Percentiles rank a stretch among this genome's conserved stretches.
Evolutionary conservation across 1,139 yeast genomes (phyloP).

Genomic region (Petasospora rhodanensis): DNA sequence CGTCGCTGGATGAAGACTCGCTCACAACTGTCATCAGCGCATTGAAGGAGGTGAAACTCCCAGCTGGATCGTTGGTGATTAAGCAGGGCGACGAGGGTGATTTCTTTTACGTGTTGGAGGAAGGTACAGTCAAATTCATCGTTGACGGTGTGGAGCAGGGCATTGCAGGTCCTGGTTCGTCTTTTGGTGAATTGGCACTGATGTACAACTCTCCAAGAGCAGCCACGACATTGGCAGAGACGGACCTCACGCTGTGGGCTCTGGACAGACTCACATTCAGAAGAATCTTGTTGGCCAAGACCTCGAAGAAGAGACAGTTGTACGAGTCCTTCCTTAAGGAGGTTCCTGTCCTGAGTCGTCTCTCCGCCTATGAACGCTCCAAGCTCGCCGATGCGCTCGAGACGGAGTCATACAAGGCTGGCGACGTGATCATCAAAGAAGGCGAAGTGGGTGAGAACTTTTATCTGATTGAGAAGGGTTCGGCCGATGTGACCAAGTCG

Average conservation of each 20-base stretch:
- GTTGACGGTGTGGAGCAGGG: conserved; percentile 73
- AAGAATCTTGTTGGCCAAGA: conserved; percentile 83
- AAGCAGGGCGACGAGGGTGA: conserved; percentile 97
- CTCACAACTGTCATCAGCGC: conserved; percentile 78
- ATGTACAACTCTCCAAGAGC: conserved; percentile 99
- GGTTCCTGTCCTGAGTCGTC: conserved; percentile 69
- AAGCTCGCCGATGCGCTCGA: conserved; percentile 93
- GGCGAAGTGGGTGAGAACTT: conserved; percentile 93
- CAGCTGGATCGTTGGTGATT: conserved; percentile 64
- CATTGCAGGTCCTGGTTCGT: conserved; percentile 76
- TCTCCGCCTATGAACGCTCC: conserved; percentile 80
- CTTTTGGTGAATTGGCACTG: conserved; percentile 94
- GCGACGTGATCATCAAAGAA: conserved; percentile 73
- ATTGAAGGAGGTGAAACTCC: conserved; percentile 62
- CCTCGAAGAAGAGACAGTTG: conserved; percentile 84
- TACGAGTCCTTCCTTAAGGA: conserved; percentile 87
- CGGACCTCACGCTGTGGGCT: conserved; percentile 80
- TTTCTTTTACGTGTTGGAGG: conserved; percentile 83
- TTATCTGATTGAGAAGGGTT: conserved; percentile 84
- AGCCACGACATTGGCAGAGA: conserved; percentile 80
- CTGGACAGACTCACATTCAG: conserved; percentile 91
- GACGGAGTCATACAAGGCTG: conserved; percentile 68
- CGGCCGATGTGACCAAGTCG: conserved; percentile 59
- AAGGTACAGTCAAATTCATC: conserved; percentile 76
- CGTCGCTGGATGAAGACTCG: conserved; percentile 66